Base-by-base conservation (phyloP, 2,329 filamentous ascomycete species). In the Talaromyces pinophilus region DNA sequence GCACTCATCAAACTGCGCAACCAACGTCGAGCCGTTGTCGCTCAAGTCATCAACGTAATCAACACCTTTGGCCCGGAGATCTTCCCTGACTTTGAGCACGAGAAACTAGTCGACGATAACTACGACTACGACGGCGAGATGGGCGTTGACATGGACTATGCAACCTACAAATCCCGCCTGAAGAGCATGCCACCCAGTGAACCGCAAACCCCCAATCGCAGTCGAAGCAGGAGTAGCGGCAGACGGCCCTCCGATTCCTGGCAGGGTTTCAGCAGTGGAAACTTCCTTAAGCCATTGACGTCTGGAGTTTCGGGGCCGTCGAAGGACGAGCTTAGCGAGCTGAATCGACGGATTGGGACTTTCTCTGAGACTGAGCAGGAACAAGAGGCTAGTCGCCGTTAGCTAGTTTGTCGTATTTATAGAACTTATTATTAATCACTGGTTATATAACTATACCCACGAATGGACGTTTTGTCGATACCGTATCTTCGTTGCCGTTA, bases 21-120 rank as follows among this genome's bases (percentile, higher is more conserved):
- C 70, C 85, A 87, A 67, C 88, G 95, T 62, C 88, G 87, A 30
- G 85, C 90, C 68, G 86, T 99, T 55, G 91, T 92, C 66, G 84
- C 87, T 10, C 87, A 95, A 75, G 93, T 99, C 38, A 96, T 93
- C 1, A 88, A 94, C 3, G 85, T 96, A 57, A 97, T 99, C 83
- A 98, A 98, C 79, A 92, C 91, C 17, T 88, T 98, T 13, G 95
- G 95, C 0, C 95, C 95, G 0, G 93, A 98, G 75, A 90, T 99
- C 82, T 98, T 96, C 81, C 90, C 93, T 13, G 95, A 99, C 81
- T 99, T 97, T 75, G 92, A 95, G 72, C 86, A 89, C 69, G 86
- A 87, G 15, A 87, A 92, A 38, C 86, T 95, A 64, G 82, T 93
- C 60, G 79, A 81, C 3, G 82, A 83, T 72, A 81, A 82, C 5